These are phyloP conservation scores for Cyclostephanos invisitatus DNA, from an alignment of 108 stramenopile genomes.

Conservation along the genomic window DNA sequence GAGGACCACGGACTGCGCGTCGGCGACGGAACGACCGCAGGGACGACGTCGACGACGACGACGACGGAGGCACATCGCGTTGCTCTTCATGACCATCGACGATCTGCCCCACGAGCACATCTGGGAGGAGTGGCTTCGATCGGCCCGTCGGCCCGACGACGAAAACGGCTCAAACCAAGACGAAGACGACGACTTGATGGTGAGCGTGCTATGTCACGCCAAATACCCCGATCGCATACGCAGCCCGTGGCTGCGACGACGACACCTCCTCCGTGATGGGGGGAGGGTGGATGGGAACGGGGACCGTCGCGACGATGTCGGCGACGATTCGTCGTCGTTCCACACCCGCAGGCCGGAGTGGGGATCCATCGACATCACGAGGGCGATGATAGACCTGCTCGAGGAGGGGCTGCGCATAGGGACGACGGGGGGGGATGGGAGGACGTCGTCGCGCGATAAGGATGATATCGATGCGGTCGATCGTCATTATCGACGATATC, in stretches of 20 bases:
- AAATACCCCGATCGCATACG: constrained; percentile 79
- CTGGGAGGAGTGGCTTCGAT: constrained; percentile 74
- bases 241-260: constrained; percentile 66
- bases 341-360: constrained; percentile 74
- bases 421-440: constrained; percentile 12
- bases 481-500: constrained; percentile 32
- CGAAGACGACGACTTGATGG: constrained; percentile 17
- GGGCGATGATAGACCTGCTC: constrained; percentile 88
- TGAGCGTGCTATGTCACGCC: constrained; percentile 81
- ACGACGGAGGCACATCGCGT: constrained; percentile 56
- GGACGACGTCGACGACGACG: constrained; percentile 3
- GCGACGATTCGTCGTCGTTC: constrained; percentile 51
- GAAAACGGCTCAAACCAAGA: constrained; percentile 1
- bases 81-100: constrained; percentile 78
- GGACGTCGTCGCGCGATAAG: constrained; percentile 36
- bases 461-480: constrained; percentile 4
- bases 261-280: constrained; percentile 55
- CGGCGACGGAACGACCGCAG: background rate
- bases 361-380: constrained; percentile 91
- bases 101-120: constrained; percentile 83
- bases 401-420: constrained; percentile 71
- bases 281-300: constrained; percentile 46
- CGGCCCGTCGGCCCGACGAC: background rate
- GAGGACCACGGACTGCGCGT: background rate
- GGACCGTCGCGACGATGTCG: constrained; percentile 1